A percentile compares a stretch with the other conserved stretches of the same genome.
phyloP scores from a whole-genome alignment of 2,329 filamentous ascomycete species.

The Helicocarpus griseus region DNA sequence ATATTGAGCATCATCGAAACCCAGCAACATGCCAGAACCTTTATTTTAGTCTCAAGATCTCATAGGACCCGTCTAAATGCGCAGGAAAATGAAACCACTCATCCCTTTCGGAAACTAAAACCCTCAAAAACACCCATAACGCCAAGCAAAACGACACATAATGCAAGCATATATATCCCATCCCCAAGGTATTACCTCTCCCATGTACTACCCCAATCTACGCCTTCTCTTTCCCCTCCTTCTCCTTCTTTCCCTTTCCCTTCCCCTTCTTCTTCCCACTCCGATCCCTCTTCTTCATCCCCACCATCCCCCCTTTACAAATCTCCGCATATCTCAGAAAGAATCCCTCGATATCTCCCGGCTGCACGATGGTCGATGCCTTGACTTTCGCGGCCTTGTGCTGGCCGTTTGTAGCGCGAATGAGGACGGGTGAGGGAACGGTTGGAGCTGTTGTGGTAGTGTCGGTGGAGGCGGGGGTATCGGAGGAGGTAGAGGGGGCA shows the following conservation, averaged over 20 bases:
- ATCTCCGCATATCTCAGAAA: constrained; percentile 79
- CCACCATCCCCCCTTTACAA: constrained; percentile 80
- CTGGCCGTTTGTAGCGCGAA: constrained; percentile 78
- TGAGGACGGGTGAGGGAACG: constrained; percentile 59
- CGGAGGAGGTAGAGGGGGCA: constrained; percentile 2
- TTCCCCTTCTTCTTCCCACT: constrained; percentile 75
- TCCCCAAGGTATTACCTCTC: neutral
- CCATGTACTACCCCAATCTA: neutral
- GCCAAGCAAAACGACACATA: neutral
- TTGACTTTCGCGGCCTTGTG: constrained; percentile 58
- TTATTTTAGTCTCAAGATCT: too few species aligned
- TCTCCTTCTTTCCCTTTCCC: constrained; percentile 58
- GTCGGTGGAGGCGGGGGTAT: constrained; percentile 34
- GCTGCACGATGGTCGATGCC: constrained; percentile 71
- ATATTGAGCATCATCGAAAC: too few species aligned
- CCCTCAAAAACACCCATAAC: neutral
- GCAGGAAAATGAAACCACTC: neutral
- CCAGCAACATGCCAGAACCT: too few species aligned
- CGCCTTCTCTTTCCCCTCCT: constrained; percentile 34
- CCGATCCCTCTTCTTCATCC: constrained; percentile 84
- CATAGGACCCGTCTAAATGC: neutral
- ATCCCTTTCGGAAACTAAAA: neutral
- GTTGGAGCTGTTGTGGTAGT: constrained; percentile 49
- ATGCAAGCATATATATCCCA: neutral
- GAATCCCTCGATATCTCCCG: constrained; percentile 67